phyloP scores from a whole-genome alignment of 2,329 filamentous ascomycete species.

The Teratosphaeria viscida region DNA sequence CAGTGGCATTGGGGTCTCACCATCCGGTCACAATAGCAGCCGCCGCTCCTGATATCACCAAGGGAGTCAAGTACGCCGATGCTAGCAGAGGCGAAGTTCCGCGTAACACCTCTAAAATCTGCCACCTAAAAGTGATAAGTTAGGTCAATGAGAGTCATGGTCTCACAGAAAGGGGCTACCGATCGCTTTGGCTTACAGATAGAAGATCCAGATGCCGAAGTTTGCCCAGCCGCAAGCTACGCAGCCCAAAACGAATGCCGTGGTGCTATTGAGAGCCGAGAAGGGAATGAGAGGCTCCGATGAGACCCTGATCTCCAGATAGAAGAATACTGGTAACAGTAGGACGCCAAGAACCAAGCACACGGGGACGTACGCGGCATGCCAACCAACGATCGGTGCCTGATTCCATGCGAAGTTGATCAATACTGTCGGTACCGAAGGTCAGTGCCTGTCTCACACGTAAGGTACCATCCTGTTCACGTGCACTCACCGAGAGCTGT shows the following conservation, averaged over 20 bases:
- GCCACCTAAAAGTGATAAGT: slow-evolving; percentile 23
- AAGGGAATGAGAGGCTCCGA: slow-evolving; percentile 49
- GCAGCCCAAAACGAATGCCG: slow-evolving; percentile 46
- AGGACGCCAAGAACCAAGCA: slow-evolving; percentile 48
- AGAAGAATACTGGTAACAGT: slow-evolving; percentile 46
- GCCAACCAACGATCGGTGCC: slow-evolving; percentile 50
- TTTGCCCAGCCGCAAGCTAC: slow-evolving; percentile 31
- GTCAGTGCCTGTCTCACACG: too few species aligned
- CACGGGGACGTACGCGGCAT: slow-evolving; percentile 44
- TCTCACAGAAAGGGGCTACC: too few species aligned
- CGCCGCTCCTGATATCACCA: slow-evolving; percentile 33
- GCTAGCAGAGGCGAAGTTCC: slow-evolving; percentile 35
- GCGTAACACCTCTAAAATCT: slow-evolving; percentile 38
- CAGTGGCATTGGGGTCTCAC: too few species aligned
- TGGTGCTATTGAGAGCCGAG: slow-evolving; percentile 37
- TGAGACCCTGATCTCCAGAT: slow-evolving; percentile 37
- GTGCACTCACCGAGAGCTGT: slow-evolving; percentile 30
- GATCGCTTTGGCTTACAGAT: not conserved
- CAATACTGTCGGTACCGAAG: slow-evolving; percentile 30
- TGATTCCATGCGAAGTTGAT: slow-evolving; percentile 62
- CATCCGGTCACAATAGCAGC: slow-evolving; percentile 34
- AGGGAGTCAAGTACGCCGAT: slow-evolving; percentile 37
- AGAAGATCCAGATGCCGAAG: slow-evolving; percentile 17
- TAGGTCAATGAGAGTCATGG: too few species aligned
- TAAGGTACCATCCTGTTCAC: too few species aligned